A percentile compares a stretch with the other conserved stretches of the same genome.
Evolutionary conservation across 495 filamentous ascomycete genomes (phyloP).

Genomic region (Penicillium desertorum): DNA sequence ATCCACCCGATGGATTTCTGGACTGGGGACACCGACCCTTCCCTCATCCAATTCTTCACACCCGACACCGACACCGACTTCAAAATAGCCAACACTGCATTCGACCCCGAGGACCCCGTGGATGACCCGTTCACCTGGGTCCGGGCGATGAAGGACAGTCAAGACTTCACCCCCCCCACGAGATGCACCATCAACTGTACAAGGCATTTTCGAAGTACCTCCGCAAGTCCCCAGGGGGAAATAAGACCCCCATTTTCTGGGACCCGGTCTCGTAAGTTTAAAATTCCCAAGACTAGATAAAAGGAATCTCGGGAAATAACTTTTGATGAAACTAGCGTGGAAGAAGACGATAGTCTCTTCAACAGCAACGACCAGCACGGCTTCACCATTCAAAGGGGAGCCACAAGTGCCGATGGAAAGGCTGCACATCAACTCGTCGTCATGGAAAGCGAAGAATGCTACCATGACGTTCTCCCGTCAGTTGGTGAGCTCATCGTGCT

Average conservation of each 20-base stretch:
- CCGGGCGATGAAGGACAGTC: neutral
- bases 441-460: neutral
- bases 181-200: conserved; percentile 2
- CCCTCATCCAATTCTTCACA: neutral
- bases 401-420: neutral
- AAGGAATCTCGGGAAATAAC: neutral
- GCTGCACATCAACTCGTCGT: neutral
- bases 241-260: neutral
- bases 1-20: conserved; percentile 7
- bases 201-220: conserved; percentile 4
- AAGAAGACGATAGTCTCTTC: neutral
- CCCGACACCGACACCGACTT: neutral
- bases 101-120: conserved; percentile 1
- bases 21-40: neutral
- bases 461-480: neutral
- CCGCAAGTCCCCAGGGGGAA: neutral
- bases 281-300: neutral
- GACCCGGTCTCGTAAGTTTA: neutral
- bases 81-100: neutral
- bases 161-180: neutral
- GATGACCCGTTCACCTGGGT: neutral
- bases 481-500: conserved; percentile 9
- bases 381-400: conserved; percentile 2
- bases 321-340: neutral
- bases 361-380: conserved; percentile 10